Conservation (phyloP, 352 stramenopile genomes). For the Globisporangium recalcitrans region DNA sequence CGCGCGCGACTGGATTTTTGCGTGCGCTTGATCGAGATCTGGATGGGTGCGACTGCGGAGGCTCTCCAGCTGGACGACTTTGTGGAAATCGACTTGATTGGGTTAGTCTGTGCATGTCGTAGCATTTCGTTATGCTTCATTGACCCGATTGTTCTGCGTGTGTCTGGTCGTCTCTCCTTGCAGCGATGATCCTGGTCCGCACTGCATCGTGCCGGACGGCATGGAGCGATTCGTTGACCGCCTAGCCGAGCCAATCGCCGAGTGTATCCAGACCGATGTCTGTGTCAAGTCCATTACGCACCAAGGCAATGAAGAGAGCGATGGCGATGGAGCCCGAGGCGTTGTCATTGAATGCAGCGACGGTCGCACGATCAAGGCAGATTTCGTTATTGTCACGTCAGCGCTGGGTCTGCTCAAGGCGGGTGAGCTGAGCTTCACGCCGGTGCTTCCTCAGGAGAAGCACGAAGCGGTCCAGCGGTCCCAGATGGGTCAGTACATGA, state of each 20-base stretch:
- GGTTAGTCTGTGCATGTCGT: too few species aligned
- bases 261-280: slow-evolving; percentile 28
- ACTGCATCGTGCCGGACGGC: slow-evolving; percentile 42
- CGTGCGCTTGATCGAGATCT: slow-evolving; percentile 47
- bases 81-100: slow-evolving; percentile 41
- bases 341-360: slow-evolving; percentile 31
- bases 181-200: slow-evolving; percentile 43
- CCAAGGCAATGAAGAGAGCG: not conserved
- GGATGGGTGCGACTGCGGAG: slow-evolving; percentile 46
- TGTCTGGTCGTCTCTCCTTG: not conserved
- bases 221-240: slow-evolving; percentile 50
- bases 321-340: slow-evolving; percentile 11
- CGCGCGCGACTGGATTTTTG: slow-evolving; percentile 32
- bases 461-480: slow-evolving; percentile 37
- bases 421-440: slow-evolving; percentile 40
- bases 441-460: slow-evolving; percentile 38
- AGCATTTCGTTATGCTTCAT: too few species aligned
- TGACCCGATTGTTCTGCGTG: too few species aligned
- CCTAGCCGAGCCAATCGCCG: slow-evolving; percentile 24
- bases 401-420: slow-evolving; percentile 51
- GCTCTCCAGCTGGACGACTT: slow-evolving; percentile 58
- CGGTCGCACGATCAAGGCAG: slow-evolving; percentile 23
- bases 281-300: slow-evolving; percentile 29
- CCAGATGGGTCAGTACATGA: slow-evolving; percentile 71
- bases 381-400: slow-evolving; percentile 51